These are phyloP conservation scores for Pseudogymnoascus sp. DNA, from an alignment of 2,329 filamentous ascomycete species.

Conservation along the genomic window DNA sequence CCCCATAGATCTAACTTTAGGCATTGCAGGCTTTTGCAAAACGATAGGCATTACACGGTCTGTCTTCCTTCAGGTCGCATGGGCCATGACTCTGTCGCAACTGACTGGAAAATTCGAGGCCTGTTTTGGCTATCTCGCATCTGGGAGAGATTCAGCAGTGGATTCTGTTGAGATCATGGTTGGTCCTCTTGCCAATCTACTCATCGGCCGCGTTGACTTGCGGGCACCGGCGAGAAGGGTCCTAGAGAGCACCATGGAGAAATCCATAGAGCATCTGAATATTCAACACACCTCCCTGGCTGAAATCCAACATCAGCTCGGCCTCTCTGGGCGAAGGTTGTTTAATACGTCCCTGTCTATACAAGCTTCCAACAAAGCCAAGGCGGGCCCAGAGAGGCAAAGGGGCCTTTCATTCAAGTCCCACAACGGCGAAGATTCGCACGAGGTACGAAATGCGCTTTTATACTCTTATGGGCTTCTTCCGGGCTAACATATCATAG, in stretches of 20 bases:
- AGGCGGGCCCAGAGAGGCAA: not conserved
- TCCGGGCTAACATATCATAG: not conserved
- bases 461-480: not conserved
- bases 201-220: constrained; percentile 23
- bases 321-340: constrained; percentile 13
- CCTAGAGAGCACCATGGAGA: constrained; percentile 8
- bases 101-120: constrained; percentile 27
- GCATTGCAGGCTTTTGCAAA: constrained; percentile 31
- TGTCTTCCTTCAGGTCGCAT: constrained; percentile 41
- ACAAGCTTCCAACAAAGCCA: not conserved
- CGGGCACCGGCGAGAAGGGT: not conserved
- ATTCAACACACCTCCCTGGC: constrained; percentile 35
- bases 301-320: constrained; percentile 28
- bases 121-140: constrained; percentile 33
- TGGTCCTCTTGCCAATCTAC: constrained; percentile 38
- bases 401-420: not conserved
- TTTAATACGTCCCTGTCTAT: constrained; percentile 22
- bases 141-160: constrained; percentile 37
- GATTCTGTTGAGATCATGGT: constrained; percentile 37
- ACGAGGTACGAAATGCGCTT: not conserved
- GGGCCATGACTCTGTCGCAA: constrained; percentile 40
- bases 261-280: constrained; percentile 25
- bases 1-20: not conserved
- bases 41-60: constrained; percentile 31
- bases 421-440: constrained; percentile 4